Evolutionary conservation across 495 filamentous ascomycete genomes (phyloP).

Genomic region (Penicillium lividum): DNA sequence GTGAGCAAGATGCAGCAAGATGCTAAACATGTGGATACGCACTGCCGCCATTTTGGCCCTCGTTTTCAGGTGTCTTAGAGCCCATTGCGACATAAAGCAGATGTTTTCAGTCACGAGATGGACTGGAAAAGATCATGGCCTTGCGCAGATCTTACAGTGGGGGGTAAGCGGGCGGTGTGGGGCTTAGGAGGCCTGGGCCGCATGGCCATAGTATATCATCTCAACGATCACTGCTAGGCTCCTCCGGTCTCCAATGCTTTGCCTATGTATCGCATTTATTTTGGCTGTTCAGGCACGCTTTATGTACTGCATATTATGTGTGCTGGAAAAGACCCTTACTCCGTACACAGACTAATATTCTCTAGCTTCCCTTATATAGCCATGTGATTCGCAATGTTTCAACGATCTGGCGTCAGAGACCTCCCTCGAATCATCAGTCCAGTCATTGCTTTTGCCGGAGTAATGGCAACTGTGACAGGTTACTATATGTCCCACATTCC

Average conservation of each 20-base stretch:
- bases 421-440: neutral
- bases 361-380: neutral
- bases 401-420: neutral
- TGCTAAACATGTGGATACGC: conserved; percentile 5
- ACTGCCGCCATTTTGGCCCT: conserved; percentile 27
- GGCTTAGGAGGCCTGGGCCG: neutral
- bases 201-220: neutral
- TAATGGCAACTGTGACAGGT: neutral
- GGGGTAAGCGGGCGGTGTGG: conserved; percentile 1
- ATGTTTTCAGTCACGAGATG: conserved; percentile 2
- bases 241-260: neutral
- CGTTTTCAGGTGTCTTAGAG: conserved; percentile 31
- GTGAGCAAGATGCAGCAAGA: neutral
- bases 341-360: neutral
- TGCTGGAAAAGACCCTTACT: neutral
- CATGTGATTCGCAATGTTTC: neutral
- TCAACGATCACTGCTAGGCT: neutral
- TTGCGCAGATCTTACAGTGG: neutral
- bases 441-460: neutral
- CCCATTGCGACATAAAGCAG: conserved; percentile 33
- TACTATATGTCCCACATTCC: neutral
- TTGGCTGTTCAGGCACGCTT: neutral
- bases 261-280: neutral
- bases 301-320: neutral
- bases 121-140: neutral